Percentiles rank a stretch among this genome's conserved stretches.
Conservation (phyloP, 306 rosid genomes). For the Lupinus albus region DNA sequence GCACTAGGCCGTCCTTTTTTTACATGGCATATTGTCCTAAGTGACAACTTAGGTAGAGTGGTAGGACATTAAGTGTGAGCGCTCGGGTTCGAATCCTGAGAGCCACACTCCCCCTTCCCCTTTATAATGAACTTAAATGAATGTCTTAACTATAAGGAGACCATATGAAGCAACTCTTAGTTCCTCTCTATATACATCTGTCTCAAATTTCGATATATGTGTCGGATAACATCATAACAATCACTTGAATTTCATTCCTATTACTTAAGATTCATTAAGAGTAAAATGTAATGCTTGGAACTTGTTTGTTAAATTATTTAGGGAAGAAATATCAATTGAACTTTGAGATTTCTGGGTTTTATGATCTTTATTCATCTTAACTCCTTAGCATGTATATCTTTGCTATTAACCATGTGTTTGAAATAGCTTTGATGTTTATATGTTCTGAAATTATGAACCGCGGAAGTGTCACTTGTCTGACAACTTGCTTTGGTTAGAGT, state of each 20-base stretch:
- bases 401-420: background rate
- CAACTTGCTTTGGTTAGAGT: conserved; percentile 13
- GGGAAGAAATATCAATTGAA: background rate
- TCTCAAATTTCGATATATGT: background rate
- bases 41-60: too few relatives aligned
- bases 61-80: too few relatives aligned
- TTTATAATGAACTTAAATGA: conserved; percentile 2
- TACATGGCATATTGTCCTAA: background rate
- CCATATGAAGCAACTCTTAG: too few relatives aligned
- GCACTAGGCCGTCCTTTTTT: too few relatives aligned
- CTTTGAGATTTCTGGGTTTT: conserved; percentile 1
- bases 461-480: conserved; percentile 3
- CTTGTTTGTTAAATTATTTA: conserved; percentile 18
- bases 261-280: background rate
- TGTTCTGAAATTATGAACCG: background rate
- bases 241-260: conserved; percentile 1
- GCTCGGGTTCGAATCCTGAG: too few relatives aligned
- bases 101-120: too few relatives aligned
- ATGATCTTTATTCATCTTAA: background rate
- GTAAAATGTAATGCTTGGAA: background rate
- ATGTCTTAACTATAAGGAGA: conserved; percentile 4
- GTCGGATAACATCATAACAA: background rate
- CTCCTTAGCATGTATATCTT: background rate
- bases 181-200: background rate
- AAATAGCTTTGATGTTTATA: background rate